Conservation (phyloP, 2,329 filamentous ascomycete genomes). For the Phialophora chinensis region DNA sequence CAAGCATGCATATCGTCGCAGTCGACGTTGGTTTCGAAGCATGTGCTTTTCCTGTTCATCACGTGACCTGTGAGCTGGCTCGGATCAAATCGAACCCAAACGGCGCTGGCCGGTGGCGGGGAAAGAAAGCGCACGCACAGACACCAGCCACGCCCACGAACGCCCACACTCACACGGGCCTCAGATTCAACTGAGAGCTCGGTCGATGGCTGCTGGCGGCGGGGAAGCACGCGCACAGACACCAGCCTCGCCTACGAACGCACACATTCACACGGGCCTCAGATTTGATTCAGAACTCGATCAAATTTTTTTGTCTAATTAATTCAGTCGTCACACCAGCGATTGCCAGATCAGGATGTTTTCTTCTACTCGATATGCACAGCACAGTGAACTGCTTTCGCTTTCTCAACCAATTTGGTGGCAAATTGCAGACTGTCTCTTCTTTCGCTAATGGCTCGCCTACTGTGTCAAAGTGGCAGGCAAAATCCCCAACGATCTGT, state of each 20-base stretch:
- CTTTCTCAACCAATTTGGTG: conserved; percentile 16
- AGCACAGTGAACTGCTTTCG: not conserved
- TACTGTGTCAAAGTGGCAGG: conserved; percentile 7
- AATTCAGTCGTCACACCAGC: not conserved
- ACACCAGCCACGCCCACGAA: too few relatives aligned
- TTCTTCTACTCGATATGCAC: not conserved
- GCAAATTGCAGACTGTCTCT: conserved; percentile 22
- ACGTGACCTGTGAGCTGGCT: not conserved
- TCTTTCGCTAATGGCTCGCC: not conserved
- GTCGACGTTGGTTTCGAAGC: conserved; percentile 11
- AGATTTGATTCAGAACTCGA: too few relatives aligned
- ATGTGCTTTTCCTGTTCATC: conserved; percentile 8
- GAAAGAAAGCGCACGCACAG: conserved; percentile 1
- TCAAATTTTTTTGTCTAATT: not conserved
- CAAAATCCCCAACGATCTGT: conserved; percentile 20
- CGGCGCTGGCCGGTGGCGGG: not conserved
- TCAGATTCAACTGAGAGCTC: not conserved
- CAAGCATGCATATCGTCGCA: not conserved
- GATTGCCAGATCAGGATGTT: conserved; percentile 4
- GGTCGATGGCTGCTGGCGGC: not conserved
- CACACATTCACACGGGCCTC: too few relatives aligned
- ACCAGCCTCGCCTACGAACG: too few relatives aligned
- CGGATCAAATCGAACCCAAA: conserved; percentile 1
- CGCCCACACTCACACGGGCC: too few relatives aligned
- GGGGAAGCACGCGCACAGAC: too few relatives aligned